These are phyloP conservation scores for Solanum lignicaule DNA, from an alignment of 257 asterid species.

Conservation along the genomic window DNA sequence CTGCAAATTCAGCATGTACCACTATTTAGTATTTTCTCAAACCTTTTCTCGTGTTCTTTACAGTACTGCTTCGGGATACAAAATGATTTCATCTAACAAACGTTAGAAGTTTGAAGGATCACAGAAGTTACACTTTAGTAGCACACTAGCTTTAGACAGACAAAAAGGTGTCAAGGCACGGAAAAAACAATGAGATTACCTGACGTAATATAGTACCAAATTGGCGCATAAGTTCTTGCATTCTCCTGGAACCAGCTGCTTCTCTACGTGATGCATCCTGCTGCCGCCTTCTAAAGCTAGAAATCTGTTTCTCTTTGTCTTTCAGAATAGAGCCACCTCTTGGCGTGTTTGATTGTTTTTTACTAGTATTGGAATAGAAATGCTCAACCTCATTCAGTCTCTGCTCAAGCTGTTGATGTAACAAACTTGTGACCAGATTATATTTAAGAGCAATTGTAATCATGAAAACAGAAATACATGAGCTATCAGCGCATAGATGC, in stretches of 20 bases:
- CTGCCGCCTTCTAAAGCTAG: conserved; percentile 45
- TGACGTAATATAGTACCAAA: conserved; percentile 49
- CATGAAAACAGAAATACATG: not conserved
- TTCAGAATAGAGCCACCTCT: conserved; percentile 39
- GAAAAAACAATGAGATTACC: conserved; percentile 22
- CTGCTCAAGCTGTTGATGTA: conserved; percentile 52
- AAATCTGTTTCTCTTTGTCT: conserved; percentile 48
- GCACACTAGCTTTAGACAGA: not conserved
- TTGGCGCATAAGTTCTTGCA: conserved; percentile 78
- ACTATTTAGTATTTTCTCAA: not conserved
- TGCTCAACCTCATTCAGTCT: conserved; percentile 62
- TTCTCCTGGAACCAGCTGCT: conserved; percentile 73
- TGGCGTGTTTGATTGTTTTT: conserved; percentile 34
- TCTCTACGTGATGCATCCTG: conserved; percentile 60
- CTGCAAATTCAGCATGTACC: not conserved
- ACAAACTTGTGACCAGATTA: not conserved
- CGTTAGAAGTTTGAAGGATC: not conserved
- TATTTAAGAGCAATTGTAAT: not conserved
- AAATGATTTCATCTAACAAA: not conserved
- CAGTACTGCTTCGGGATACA: not conserved
- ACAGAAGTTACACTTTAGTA: not conserved
- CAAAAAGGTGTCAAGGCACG: not conserved
- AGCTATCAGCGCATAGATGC: not conserved
- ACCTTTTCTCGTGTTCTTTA: not conserved
- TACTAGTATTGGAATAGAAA: conserved; percentile 44